Percentiles rank a stretch among this genome's conserved stretches.
phyloP scores from a whole-genome alignment of 2,329 filamentous ascomycete species.

The Fusarium luffae region DNA sequence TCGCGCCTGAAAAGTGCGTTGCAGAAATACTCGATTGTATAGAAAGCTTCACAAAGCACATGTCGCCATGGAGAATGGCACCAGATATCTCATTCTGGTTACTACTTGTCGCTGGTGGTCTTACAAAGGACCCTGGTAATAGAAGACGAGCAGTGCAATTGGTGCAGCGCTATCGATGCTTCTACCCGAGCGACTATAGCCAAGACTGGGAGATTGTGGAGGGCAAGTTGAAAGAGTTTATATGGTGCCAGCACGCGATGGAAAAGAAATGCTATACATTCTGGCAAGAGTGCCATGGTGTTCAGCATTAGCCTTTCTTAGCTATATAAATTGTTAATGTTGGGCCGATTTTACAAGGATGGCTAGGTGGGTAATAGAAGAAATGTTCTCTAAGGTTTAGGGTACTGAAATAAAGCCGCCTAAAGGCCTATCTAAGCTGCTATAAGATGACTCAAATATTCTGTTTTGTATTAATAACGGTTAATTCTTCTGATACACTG shows the following conservation, averaged over 20 bases:
- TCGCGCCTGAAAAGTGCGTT: neutral
- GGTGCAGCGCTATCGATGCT: neutral
- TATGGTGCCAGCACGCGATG: constrained; percentile 2
- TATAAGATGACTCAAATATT: no score
- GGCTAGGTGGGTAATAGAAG: no score
- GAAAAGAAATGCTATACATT: rapidly evolving
- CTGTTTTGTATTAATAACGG: no score
- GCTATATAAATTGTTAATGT: neutral
- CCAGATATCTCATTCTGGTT: neutral
- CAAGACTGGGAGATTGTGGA: neutral
- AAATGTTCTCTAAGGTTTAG: no score
- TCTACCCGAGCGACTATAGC: neutral
- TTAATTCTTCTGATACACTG: no score
- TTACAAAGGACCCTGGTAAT: neutral
- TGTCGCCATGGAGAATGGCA: constrained; percentile 9
- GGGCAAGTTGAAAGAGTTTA: neutral
- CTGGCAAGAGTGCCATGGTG: neutral
- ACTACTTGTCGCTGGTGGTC: neutral
- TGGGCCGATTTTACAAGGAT: neutral
- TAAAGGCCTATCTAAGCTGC: no score
- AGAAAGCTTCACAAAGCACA: neutral
- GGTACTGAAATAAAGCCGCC: no score
- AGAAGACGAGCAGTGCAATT: neutral
- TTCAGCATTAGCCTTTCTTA: rapidly evolving
- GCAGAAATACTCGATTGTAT: neutral